Percentiles rank a stretch among this genome's conserved stretches.
Conservation (phyloP, 805 yeast species). For the Barnettozyma siamensis region DNA sequence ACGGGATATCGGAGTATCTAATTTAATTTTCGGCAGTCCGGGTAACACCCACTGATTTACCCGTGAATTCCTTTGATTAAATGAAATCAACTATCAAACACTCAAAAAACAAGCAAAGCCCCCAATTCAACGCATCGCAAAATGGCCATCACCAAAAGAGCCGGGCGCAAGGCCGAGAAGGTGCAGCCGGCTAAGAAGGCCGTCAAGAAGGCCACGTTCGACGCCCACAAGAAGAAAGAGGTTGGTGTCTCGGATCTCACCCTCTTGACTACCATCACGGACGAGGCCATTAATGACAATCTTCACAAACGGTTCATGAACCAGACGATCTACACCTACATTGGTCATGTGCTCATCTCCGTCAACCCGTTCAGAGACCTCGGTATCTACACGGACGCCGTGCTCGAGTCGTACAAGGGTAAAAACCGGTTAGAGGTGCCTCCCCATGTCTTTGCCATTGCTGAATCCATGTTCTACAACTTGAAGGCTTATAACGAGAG, state of each 20-base stretch:
- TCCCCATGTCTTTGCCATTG: constrained; percentile 97
- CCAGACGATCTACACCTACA: constrained; percentile 86
- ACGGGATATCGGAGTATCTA: no score
- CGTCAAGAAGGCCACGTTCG: constrained; percentile 87
- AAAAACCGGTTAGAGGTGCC: constrained; percentile 94
- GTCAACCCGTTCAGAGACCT: constrained; percentile 95
- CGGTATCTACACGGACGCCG: constrained; percentile 86
- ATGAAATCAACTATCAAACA: no score
- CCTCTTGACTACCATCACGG: constrained; percentile 78
- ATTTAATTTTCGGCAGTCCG: no score
- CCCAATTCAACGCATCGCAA: neutral
- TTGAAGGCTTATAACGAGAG: constrained; percentile 90
- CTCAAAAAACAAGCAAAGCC: neutral
- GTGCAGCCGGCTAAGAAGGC: constrained; percentile 54
- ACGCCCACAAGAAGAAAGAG: constrained; percentile 81
- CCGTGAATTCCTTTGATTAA: no score
- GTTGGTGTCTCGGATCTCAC: constrained; percentile 98
- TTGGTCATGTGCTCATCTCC: constrained; percentile 90
- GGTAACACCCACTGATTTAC: no score
- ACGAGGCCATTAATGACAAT: constrained; percentile 89
- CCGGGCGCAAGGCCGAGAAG: constrained; percentile 49
- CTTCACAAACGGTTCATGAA: constrained; percentile 83
- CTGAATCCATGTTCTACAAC: constrained; percentile 94
- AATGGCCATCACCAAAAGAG: constrained; percentile 78
- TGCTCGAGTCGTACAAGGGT: constrained; percentile 73